phyloP scores from a whole-genome alignment of 2,329 filamentous ascomycete species.

The Colletotrichum sansevieriae region DNA sequence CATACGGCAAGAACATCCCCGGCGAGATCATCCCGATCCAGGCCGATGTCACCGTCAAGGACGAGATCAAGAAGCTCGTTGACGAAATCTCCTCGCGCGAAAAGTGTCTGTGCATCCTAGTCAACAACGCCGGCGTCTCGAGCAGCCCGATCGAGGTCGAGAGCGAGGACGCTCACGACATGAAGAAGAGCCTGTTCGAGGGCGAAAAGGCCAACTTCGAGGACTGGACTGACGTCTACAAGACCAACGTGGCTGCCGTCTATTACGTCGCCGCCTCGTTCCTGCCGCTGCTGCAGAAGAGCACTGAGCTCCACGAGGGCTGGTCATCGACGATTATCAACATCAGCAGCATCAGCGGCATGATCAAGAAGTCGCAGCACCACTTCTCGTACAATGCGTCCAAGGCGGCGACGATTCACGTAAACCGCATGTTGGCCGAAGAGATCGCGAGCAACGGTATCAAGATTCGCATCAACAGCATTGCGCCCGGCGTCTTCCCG shows the following conservation, averaged over 20 bases:
- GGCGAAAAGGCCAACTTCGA: constrained; percentile 69
- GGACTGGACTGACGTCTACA: constrained; percentile 79
- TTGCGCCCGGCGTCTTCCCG: constrained; percentile 78
- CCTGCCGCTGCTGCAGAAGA: constrained; percentile 71
- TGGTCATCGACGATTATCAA: constrained; percentile 75
- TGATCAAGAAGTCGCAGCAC: constrained; percentile 73
- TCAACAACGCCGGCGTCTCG: constrained; percentile 78
- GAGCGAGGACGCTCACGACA: constrained; percentile 62
- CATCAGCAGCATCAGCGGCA: constrained; percentile 75
- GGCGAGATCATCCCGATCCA: constrained; percentile 71
- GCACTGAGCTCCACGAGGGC: constrained; percentile 55
- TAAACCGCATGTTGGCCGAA: constrained; percentile 73
- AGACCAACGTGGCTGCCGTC: constrained; percentile 79
- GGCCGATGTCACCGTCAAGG: constrained; percentile 73
- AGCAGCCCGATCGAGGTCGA: constrained; percentile 68
- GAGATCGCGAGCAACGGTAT: constrained; percentile 71
- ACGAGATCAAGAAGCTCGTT: constrained; percentile 69
- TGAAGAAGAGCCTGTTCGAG: constrained; percentile 76
- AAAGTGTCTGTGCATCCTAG: constrained; percentile 71
- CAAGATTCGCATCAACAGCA: constrained; percentile 77
- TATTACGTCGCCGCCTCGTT: constrained; percentile 75
- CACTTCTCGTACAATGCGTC: constrained; percentile 75
- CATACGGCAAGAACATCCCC: constrained; percentile 64
- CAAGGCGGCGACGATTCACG: constrained; percentile 75
- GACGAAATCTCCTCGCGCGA: constrained; percentile 68